Base-by-base conservation (phyloP, 352 stramenopile genomes). In the Phytophthora sp. region DNA sequence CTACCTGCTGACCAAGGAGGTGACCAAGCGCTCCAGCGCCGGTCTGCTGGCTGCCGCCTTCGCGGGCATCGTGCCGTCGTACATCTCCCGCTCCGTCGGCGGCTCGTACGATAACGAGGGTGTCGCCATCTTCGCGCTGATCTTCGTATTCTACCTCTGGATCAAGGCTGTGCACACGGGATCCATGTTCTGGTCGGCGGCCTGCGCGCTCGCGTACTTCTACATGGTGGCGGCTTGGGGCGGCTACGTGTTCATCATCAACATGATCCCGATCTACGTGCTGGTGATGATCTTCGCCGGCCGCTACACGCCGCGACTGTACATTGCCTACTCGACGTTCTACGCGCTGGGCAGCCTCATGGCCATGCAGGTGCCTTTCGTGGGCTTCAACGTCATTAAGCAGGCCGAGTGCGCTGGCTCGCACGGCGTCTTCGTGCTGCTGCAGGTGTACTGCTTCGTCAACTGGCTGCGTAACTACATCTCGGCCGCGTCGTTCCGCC, bases 241-340 rank as follows among this genome's bases (percentile, higher is more conserved):
- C 49, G 97, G 96, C 30, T 99, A 99, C 79, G 92, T 99, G 15
- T 99, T 99, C 79, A 98, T 99, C 54, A 94, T 99, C 74, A 99
- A 99, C 82, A 92, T 99, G 66, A 95, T 99, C 56, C 96, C 95
- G 30, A 95, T 98, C 50, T 98, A 99, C 82, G 95, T 97, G 31
- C 72, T 98, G 11, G 72, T 92, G 37, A 89, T 99, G 66, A 81
- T 99, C 23, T 72, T 99, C 30, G 73, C 96, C 9, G 96, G 96
- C 21, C 83, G 96, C 35, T 97, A 97, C 72, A 95, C 92, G n/a
- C 87, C 83, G 37, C 91, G 96, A 23, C 67, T 99, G 7, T 98
- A 99, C 86, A 89, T 94, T 46, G 92, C 97, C 7, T 99, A 99
- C 80, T 98, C 87, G 39, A 91, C 87, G 31, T 99, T 99, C 79